phyloP scores from a whole-genome alignment of 805 yeast species.

The Ogataea salicorniae region DNA sequence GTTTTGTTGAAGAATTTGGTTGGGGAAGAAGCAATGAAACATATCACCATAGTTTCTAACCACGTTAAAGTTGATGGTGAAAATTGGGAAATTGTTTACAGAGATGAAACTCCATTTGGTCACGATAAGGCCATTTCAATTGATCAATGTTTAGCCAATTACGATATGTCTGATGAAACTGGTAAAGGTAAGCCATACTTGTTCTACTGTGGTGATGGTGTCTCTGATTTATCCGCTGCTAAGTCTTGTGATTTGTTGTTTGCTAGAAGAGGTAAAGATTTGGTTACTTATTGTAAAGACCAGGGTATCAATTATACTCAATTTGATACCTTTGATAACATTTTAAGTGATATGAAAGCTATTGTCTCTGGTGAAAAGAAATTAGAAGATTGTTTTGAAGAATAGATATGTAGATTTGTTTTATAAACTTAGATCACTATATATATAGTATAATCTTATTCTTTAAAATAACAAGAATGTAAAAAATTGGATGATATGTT shows the following conservation, averaged over 20 bases:
- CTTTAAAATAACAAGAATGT: too few relatives aligned
- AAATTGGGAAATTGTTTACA: constrained; percentile 81
- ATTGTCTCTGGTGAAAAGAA: constrained; percentile 43
- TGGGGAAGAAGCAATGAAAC: constrained; percentile 67
- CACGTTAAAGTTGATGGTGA: constrained; percentile 42
- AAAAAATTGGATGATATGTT: too few relatives aligned
- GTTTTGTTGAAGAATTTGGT: constrained; percentile 70
- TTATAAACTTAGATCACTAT: too few relatives aligned
- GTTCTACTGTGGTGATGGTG: constrained; percentile 98
- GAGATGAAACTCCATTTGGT: constrained; percentile 84
- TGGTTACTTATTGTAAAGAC: constrained; percentile 75
- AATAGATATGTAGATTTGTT: constrained; percentile 6
- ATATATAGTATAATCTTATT: too few relatives aligned
- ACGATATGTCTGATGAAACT: constrained; percentile 17
- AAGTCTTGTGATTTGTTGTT: constrained; percentile 89
- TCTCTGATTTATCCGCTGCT: constrained; percentile 91
- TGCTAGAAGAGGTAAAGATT: constrained; percentile 89
- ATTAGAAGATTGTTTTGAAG: constrained; percentile 33
- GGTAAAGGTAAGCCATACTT: constrained; percentile 48
- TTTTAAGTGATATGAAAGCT: constrained; percentile 52
- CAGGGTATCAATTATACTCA: constrained; percentile 82
- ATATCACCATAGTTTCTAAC: constrained; percentile 79
- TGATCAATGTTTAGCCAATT: constrained; percentile 38
- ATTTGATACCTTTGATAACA: constrained; percentile 72
- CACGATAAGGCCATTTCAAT: constrained; percentile 91